Percentiles rank a stretch among this genome's conserved stretches.
These are phyloP conservation scores for Oryza glumipatula DNA, from an alignment of 176 grass and related monocot species.

Conservation along the genomic window DNA sequence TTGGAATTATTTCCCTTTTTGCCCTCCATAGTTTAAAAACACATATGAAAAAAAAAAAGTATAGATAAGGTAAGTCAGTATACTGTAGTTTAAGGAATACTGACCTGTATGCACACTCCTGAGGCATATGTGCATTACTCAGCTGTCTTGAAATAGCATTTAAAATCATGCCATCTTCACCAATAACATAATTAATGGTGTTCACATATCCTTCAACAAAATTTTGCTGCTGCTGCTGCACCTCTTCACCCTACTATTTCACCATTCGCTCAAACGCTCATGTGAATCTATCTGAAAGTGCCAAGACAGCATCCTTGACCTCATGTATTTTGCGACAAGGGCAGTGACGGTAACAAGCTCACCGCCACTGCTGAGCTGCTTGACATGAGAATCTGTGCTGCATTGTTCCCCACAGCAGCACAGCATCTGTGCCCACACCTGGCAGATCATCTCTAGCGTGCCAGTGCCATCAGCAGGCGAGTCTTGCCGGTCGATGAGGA, in stretches of 20 bases:
- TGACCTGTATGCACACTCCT: conserved; percentile 83
- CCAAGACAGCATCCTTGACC: neutral
- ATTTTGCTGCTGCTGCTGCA: too few relatives aligned
- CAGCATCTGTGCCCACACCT: conserved; percentile 20
- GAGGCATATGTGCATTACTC: too few relatives aligned
- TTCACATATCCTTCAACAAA: too few relatives aligned
- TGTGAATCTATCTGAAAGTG: neutral
- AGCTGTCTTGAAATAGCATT: too few relatives aligned
- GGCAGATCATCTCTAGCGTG: neutral
- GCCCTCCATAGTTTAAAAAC: conserved; percentile 14
- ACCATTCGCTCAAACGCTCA: neutral
- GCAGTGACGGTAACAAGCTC: conserved; percentile 5
- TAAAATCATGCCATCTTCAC: too few relatives aligned
- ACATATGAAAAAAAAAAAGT: conserved; percentile 15
- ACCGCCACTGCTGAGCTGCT: conserved; percentile 24
- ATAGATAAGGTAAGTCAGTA: conserved; percentile 18
- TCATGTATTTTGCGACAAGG: conserved; percentile 13
- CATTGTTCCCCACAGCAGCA: neutral
- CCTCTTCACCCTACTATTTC: neutral
- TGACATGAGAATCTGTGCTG: neutral
- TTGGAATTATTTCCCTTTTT: neutral
- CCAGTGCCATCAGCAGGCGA: neutral
- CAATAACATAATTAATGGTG: too few relatives aligned
- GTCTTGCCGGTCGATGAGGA: conserved; percentile 13
- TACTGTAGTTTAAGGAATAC: conserved; percentile 35